A percentile compares a stretch with the other conserved stretches of the same genome.
Evolutionary conservation across 805 yeast species (phyloP).

Genomic region (Lipomyces yamadae): DNA sequence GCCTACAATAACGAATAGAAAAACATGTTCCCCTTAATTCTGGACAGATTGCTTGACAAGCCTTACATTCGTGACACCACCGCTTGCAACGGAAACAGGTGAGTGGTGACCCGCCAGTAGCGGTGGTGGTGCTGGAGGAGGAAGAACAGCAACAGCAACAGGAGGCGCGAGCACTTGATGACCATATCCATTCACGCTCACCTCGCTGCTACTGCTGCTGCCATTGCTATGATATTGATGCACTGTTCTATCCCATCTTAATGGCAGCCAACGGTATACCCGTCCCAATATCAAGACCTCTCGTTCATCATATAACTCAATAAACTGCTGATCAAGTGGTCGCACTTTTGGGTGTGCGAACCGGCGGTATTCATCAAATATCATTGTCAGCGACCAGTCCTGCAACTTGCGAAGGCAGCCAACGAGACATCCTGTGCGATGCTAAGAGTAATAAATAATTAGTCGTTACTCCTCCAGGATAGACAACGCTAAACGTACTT

Average conservation of each 20-base stretch:
- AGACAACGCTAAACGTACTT: conserved; percentile 42
- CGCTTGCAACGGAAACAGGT: background rate
- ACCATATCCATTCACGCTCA: background rate
- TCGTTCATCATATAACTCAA: conserved; percentile 73
- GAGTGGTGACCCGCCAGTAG: background rate
- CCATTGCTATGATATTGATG: background rate
- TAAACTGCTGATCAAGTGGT: conserved; percentile 93
- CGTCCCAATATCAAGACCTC: conserved; percentile 32
- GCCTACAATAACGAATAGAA: background rate
- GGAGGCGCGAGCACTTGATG: background rate
- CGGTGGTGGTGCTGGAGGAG: background rate
- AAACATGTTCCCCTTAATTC: background rate
- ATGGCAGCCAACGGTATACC: conserved; percentile 33
- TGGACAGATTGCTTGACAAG: background rate
- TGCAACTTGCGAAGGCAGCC: conserved; percentile 90
- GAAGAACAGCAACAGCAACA: background rate
- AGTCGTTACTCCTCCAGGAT: background rate
- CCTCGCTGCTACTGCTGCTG: background rate
- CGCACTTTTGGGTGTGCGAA: conserved; percentile 95
- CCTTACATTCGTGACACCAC: background rate
- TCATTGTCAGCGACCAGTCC: conserved; percentile 91
- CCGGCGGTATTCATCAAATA: conserved; percentile 91
- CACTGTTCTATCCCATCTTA: background rate
- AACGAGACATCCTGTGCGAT: conserved; percentile 93
- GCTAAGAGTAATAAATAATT: conserved; percentile 45